These are phyloP conservation scores for Antitrichia curtipendula DNA, from an alignment of 225 moss, liverwort and hornwort species.

Conservation along the genomic window DNA sequence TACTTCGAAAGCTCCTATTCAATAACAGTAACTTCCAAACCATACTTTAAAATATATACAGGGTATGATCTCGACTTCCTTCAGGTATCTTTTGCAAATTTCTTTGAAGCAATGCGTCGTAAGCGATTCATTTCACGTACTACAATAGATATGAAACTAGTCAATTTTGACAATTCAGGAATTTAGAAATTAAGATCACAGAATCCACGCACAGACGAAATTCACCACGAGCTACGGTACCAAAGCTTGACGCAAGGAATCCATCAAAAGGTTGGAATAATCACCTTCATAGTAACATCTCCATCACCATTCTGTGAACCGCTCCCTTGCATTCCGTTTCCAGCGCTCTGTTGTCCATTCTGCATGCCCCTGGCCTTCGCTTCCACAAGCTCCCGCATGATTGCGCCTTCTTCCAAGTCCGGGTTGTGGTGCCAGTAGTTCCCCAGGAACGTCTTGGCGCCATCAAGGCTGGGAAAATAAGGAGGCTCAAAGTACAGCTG, in stretches of 20 bases:
- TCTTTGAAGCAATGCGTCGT: neutral
- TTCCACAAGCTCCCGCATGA: constrained; percentile 24
- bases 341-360: neutral
- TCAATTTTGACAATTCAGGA: neutral
- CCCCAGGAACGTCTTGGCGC: constrained; percentile 65
- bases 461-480: constrained; percentile 74
- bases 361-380: constrained; percentile 4
- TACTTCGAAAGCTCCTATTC: neutral
- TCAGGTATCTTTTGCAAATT: no score
- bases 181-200: neutral
- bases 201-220: neutral
- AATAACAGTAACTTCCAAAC: neutral
- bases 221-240: neutral
- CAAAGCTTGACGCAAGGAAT: neutral
- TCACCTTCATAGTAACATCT: constrained; percentile 14
- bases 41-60: no score
- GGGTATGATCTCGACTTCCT: neutral
- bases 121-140: neutral
- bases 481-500: constrained; percentile 76
- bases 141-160: neutral
- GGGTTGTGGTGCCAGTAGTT: constrained; percentile 50
- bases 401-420: constrained; percentile 37
- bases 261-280: neutral
- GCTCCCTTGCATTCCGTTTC: neutral
- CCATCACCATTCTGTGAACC: neutral